A percentile compares a stretch with the other conserved stretches of the same genome.
phyloP scores from a whole-genome alignment of 345 rosid genomes.

The Moricandia moricandioides region DNA sequence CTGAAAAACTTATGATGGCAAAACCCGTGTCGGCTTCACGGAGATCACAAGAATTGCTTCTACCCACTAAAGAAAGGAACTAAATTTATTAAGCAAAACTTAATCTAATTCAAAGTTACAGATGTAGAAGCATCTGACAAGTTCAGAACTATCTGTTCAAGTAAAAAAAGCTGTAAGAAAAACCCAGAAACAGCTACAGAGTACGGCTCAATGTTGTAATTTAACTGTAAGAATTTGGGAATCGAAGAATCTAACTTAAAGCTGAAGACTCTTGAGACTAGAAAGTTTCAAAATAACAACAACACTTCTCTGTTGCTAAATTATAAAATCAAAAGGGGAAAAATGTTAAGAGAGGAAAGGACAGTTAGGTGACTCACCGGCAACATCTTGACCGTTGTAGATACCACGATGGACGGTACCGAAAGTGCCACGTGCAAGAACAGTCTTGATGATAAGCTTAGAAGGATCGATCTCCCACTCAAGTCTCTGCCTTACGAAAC shows the following conservation, averaged over 20 bases:
- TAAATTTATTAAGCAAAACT: neutral
- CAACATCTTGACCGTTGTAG: neutral
- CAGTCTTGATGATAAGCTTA: too few species aligned
- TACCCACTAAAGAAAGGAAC: slow-evolving; percentile 28
- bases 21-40: slow-evolving; percentile 56
- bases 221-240: neutral
- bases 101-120: neutral
- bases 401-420: neutral
- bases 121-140: slow-evolving; percentile 17
- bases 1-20: slow-evolving; percentile 41
- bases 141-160: neutral
- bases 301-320: neutral
- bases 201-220: neutral
- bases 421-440: too few species aligned
- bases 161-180: neutral
- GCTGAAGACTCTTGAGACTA: neutral
- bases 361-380: neutral
- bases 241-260: slow-evolving; percentile 6
- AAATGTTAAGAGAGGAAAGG: neutral
- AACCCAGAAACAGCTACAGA: neutral
- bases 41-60: slow-evolving; percentile 45
- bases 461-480: too few species aligned
- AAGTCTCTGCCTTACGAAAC: too few species aligned
- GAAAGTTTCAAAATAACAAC: neutral
- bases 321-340: neutral